Percentiles rank a stretch among this genome's conserved stretches.
These are phyloP conservation scores for Trypanosoma congolense DNA, from an alignment of 208 protist genomes.

Conservation along the genomic window DNA sequence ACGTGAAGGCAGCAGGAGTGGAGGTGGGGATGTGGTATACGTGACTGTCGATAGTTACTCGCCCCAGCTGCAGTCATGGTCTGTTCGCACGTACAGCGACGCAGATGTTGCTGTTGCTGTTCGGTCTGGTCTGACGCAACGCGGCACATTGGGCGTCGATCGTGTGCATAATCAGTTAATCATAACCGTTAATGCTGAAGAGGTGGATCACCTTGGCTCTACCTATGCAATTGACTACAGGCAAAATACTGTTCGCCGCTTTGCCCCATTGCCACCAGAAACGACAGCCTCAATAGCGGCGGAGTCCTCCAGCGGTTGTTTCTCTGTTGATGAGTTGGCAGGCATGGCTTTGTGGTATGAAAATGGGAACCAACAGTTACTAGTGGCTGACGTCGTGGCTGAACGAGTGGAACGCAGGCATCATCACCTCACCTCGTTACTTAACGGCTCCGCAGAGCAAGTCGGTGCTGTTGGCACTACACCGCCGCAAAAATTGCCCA, in stretches of 20 bases:
- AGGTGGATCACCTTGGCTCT: background rate
- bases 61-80: constrained; percentile 11
- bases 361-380: constrained; percentile 22
- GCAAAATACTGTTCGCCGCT: constrained; percentile 23
- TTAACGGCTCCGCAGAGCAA: constrained; percentile 38
- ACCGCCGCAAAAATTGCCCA: constrained; percentile 45
- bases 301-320: constrained; percentile 1
- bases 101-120: constrained; percentile 5
- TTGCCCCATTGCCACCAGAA: constrained; percentile 10
- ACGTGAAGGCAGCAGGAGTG: background rate
- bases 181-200: background rate
- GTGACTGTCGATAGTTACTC: constrained; percentile 19
- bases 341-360: constrained; percentile 30
- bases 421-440: constrained; percentile 41
- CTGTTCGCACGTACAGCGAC: constrained; percentile 17
- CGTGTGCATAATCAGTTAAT: constrained; percentile 10
- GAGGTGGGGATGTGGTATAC: constrained; percentile 9
- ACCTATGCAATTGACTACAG: constrained; percentile 21
- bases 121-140: background rate
- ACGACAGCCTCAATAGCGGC: background rate
- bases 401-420: constrained; percentile 62
- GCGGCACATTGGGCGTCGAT: constrained; percentile 2
- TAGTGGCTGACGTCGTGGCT: constrained; percentile 43
- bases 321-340: constrained; percentile 11
- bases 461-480: constrained; percentile 29